Base-by-base conservation (phyloP, 129 eudicot genomes). In the Helianthus tuberosus region DNA sequence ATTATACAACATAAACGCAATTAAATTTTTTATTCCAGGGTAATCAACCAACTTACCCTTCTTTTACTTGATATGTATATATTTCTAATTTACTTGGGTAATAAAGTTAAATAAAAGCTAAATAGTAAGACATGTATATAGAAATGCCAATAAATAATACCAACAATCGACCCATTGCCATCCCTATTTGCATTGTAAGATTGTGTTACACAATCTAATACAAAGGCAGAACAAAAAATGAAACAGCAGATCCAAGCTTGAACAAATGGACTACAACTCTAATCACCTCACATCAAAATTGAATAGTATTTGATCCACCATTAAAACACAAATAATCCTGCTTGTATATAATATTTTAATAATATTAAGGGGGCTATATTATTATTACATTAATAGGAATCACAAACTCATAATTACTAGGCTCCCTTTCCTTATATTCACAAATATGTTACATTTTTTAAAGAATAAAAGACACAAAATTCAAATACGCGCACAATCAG, bases 401-500 rank as follows among this genome's bases (percentile, higher is more conserved):
- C 60, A 74, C 63, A 47, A 64, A 57, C 80, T 76, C 75, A 44
- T 67, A 68, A 68, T 76, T 58, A 76, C 69, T 47, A 68, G 50
- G 15, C 69, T 44, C 69, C 51, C 62, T 57, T 57, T 46, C 62
- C 75, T 68, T 68, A 46, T 68, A 76, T 76, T 76, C 80, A 76
- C 80, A 76, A 8, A 25, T 55, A 66, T 67, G 61, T 76, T 68
- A 76, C 80, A 76, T 29, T 67, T 76, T 57, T 27, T 4, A 76
- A 76, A 76, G 74, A 66, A 76, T 67, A 58, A 16, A 76, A 5
- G 60, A 73, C 23, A 48, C 64, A 25, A 38, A 51, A 62, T 43
- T 36, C 51, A 35, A 35, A 49, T 29, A 39, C 6, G 20, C 47
- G 4, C 44, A 65, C 74, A 11, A 58, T n/a, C 66, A n/a, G 51